Conservation (phyloP, 2,329 filamentous ascomycete genomes). For the Trichophyton mentagrophytes region DNA sequence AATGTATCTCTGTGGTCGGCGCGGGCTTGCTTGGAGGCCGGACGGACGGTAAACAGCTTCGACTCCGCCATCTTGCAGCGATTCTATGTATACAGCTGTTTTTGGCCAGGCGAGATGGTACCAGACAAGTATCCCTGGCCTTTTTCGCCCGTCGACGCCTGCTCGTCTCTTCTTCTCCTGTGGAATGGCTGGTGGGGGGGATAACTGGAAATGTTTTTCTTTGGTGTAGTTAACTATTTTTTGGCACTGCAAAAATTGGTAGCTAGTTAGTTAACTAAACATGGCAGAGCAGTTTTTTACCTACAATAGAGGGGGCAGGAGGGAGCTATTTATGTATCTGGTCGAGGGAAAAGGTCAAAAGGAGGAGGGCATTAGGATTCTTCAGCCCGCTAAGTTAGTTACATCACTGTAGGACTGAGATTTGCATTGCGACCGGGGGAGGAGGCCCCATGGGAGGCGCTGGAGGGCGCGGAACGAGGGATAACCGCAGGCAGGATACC, state of each 20-base stretch:
- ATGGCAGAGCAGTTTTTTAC: too few species aligned
- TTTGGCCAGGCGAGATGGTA: neutral
- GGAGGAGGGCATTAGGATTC: neutral
- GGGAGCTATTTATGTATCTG: neutral
- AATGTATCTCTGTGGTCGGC: conserved; percentile 45
- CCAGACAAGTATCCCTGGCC: neutral
- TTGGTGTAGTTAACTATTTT: too few species aligned
- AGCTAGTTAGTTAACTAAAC: too few species aligned
- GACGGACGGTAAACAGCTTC: conserved; percentile 40
- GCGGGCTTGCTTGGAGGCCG: conserved; percentile 37
- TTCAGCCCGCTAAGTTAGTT: neutral
- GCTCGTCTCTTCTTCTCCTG: too few species aligned
- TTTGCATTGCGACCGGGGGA: neutral
- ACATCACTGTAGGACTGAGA: neutral
- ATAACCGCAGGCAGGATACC: neutral
- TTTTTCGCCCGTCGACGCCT: too few species aligned
- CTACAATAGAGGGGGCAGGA: neutral
- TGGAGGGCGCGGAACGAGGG: neutral
- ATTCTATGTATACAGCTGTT: neutral
- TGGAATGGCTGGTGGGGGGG: too few species aligned
- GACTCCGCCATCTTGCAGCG: neutral
- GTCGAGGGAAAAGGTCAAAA: neutral
- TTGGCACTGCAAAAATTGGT: too few species aligned
- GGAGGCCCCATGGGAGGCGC: neutral
- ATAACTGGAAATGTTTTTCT: too few species aligned